Base-by-base conservation (phyloP, 2,329 filamentous ascomycete genomes). In the Coleophoma eucalyptorum region DNA sequence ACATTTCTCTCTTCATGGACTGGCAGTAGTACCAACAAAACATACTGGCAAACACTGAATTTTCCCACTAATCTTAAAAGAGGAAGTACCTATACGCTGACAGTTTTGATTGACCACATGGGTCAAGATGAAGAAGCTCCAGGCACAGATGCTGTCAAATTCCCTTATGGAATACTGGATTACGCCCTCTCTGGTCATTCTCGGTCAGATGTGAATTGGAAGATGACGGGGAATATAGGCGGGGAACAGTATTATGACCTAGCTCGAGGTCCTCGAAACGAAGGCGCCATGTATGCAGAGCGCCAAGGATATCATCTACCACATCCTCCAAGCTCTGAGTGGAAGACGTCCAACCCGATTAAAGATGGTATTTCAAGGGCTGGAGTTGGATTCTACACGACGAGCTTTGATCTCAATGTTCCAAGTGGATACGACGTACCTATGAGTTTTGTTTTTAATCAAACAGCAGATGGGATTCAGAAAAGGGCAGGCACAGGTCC, bases 71-170 rank as follows among this genome's bases (percentile, higher is more conserved):
- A 67, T 4, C 70, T 87, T 3, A 59, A 62, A 0, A 61, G 71
- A 1, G 80, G 78, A 3, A 70, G 72, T 20, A 57, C 66, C 0
- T 81, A 87, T 61, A 74, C 84, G 6, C 63, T 91, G 53, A 90
- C 86, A 0, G 72, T 90, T 3, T 67, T 90, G 1, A 72, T 90
- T 16, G 88, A 90, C 65, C 83, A 84, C 65, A 87, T 83, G 70
- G 87, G 87, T 0, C 72, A 87, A 1, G 78, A 89, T 54, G 80
- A 86, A 58, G 81, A 86, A 65, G 72, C 72, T 4, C 76, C 83
- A 1, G 83, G 81, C 1, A 61, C 64, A 3, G 81, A 85, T 26
- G 64, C 69, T 15, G 84, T 85, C 72, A 86, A 86, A 72, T 70
- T 73, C 31, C 78, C 76, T 1, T 79, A 77, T 45, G 84, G 78